Base-by-base conservation (phyloP, 371 early-diverging fungal genomes). In the Mucor circinelloides region DNA sequence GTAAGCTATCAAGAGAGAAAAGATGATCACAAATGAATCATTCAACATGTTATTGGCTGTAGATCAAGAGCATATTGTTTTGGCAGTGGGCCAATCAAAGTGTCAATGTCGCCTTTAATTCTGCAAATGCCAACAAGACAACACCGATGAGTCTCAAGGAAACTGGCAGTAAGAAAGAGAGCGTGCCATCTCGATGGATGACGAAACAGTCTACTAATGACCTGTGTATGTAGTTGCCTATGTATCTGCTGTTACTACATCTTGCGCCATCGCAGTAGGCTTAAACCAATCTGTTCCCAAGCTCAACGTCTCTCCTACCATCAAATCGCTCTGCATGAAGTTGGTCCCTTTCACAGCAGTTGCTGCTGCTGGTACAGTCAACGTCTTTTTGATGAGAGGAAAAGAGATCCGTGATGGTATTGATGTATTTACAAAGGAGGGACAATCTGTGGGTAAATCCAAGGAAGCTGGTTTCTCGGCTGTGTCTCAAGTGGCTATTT, bases 71-170 rank as follows among this genome's bases (percentile, higher is more conserved):
- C 34, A 90, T 93, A 65, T 63, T 93, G 36, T 91, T 91, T 73
- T 93, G 93, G 91, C 94, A 94, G 72, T 94, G 92, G 94, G 75
- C 89, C 57, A 94, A 94, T 75, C 94, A 94, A 73, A 85, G 84
- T 55, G 88, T 90, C 55, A 94, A 94, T 74, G 93, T 93, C 7
- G 94, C 93, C 6, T 89, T 94, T 78, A 94, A 94, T 79, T 94
- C 88, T 58, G 85, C 86, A 44, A 94, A 94, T 72, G 92, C 94
- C 15, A 94, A 94, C 80, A 94, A 94, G 75, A 90, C 93, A 4
- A 90, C 89, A 1, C 83, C 85, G 52, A 90, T 94, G 93, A 76
- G 83, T 68, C 67, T 86, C 59, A 76, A 83, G 32, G 94, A 94
- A 67, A 93, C 91, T 19, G 89, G 85, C 23, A 75, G 91, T 90